A percentile compares a stretch with the other conserved stretches of the same genome.
phyloP scores from a whole-genome alignment of 345 rosid genomes.

The Salix viminalis region DNA sequence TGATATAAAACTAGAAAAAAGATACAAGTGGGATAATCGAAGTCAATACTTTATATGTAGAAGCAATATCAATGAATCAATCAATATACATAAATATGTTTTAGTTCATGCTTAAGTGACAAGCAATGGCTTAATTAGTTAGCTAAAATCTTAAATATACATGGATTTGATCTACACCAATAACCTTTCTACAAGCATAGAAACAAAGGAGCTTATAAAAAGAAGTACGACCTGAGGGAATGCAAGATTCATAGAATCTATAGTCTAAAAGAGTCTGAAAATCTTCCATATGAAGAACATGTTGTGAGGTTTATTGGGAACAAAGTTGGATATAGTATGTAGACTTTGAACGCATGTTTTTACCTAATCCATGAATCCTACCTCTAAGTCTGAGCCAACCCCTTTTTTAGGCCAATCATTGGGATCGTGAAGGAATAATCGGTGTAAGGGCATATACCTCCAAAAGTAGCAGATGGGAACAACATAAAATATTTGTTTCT shows the following conservation, averaged over 20 bases:
- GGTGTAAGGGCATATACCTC: conserved; percentile 28
- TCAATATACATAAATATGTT: neutral
- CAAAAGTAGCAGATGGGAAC: conserved; percentile 33
- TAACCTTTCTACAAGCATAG: conserved; percentile 15
- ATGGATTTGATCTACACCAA: conserved; percentile 40
- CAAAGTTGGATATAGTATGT: conserved; percentile 9
- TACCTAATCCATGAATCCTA: conserved; percentile 35
- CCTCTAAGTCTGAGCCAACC: conserved; percentile 12
- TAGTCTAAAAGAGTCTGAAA: conserved; percentile 2
- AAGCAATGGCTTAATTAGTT: conserved; percentile 33
- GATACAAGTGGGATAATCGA: conserved; percentile 5
- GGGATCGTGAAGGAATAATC: conserved; percentile 36
- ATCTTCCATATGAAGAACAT: conserved; percentile 28
- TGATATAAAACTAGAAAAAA: conserved; percentile 9
- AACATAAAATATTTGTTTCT: conserved; percentile 29
- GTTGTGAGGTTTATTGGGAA: conserved; percentile 35
- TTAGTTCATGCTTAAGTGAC: conserved; percentile 25
- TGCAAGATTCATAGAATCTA: conserved; percentile 27
- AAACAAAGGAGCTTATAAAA: conserved; percentile 9
- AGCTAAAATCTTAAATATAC: conserved; percentile 22
- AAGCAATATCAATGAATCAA: neutral
- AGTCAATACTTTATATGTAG: conserved; percentile 9
- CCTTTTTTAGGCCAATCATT: conserved; percentile 37
- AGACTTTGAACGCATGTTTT: conserved; percentile 10
- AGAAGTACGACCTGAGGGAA: neutral